Evolutionary conservation across 169 alveolate genomes (phyloP).

Genomic region (Neospora caninum): DNA sequence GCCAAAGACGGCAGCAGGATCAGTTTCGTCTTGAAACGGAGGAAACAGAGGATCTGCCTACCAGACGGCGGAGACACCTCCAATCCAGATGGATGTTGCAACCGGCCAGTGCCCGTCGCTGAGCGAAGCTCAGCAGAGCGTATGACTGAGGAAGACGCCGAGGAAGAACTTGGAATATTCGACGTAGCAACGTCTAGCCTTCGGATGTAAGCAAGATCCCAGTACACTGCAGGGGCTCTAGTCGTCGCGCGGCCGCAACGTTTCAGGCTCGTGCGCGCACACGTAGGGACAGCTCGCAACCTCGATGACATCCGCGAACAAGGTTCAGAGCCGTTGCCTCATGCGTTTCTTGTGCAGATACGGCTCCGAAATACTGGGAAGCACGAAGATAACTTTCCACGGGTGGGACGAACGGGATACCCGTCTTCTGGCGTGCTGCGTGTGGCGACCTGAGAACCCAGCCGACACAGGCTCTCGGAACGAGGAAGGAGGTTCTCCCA

Average conservation of each 20-base stretch:
- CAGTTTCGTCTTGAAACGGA: background rate
- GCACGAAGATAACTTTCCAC: background rate
- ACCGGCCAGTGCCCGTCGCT: background rate
- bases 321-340: too few relatives aligned
- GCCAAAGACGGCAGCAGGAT: conserved; percentile 18
- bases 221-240: background rate
- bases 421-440: conserved; percentile 3
- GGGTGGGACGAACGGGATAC: conserved; percentile 1
- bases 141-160: background rate
- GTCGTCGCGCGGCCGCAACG: background rate
- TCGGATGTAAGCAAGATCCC: background rate
- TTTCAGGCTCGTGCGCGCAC: background rate
- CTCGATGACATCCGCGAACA: too few relatives aligned
- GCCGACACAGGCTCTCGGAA: too few relatives aligned
- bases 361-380: background rate
- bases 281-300: too few relatives aligned
- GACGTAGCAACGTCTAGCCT: background rate
- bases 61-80: background rate
- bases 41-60: background rate
- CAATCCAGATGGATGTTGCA: background rate
- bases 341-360: background rate
- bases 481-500: background rate
- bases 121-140: background rate
- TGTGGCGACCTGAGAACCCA: background rate
- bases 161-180: background rate